Base-by-base conservation (phyloP, 805 yeast species). In the Ogataea paradorogensis region DNA sequence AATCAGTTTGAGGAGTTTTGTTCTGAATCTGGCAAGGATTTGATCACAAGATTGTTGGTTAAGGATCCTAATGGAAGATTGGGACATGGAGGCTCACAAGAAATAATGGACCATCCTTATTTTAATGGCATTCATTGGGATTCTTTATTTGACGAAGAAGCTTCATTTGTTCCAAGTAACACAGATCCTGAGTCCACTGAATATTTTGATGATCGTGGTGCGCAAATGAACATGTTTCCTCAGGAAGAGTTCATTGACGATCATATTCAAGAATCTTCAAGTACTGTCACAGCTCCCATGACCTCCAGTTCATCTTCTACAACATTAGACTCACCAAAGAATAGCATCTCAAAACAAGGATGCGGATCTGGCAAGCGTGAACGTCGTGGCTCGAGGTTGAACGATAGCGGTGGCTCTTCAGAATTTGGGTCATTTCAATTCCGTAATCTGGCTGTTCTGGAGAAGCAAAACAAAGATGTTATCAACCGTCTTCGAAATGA, bases 361-460 rank as follows among this genome's bases (percentile, higher is more conserved):
- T 44, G 56, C 4, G 33, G 55, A 18, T 68, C 75, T 9, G 76
- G 72, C 45, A 66, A 77, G 51, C 69, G 86, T 33, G 95, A 86
- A 48, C 71, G 91, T 42, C 69, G 93, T 35, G 78, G 87, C 3
- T 77, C 86, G 47, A 74, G 86, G 49, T 61, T 87, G 45, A 57
- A 50, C 38, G 83, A 82, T 36, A 91, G 84, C 41, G 73, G 83
- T 2, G 66, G 69, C 16, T 67, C 71, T 7, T 67, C 76, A 7
- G 91, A 91, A 53, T 93, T 93, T 73, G 99, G 99, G 0, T 82
- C 93, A 4, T 93, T 93, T 62, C 82, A 86, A 43, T 93, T 86
- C 64, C 73, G 96, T 49, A 93, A 93, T 58, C 66, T 93, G 46
- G 82, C 91, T 4, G 93, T 93, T 5, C 71, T 95, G 40, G 98